Evolutionary conservation across 805 yeast species (phyloP), one percentile per base, ranked within the genome.

Genomic region (Lipomyces sp.): DNA sequence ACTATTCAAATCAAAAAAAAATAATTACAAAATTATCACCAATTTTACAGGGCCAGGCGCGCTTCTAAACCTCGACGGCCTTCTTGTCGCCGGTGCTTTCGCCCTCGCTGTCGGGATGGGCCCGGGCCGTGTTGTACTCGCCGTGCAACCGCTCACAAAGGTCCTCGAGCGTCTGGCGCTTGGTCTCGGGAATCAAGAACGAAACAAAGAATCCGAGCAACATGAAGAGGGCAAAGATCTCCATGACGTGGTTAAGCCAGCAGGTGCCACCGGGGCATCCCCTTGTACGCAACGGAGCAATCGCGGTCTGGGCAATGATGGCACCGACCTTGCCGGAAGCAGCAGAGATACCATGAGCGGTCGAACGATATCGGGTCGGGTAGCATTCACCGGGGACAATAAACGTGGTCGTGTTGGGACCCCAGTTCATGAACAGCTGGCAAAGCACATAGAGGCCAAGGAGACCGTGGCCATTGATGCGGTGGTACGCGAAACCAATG

Each of bases 311-410:
- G 8, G 97, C 97, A 82, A 92, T 86, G 73, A 92, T 90, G 66
- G 97, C 96, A 82, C 97, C 97, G 74, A 91, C 83, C 79, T 92
- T 92, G 83, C 97, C 97, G 42, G 86, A 79, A 60, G 96, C 97
- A 73, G 97, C 97, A 70, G 96, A 91, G 70, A 92, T 84, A 84
- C 97, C 97, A 75, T 92, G 97, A 59, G 97, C 97, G 72, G 96
- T 87, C 32, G 97, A 91, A 87, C 97, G 89, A 82, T 91, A 92
- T 84, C 97, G 88, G 64, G 97, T 92, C 78, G 97, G 97, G 89
- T 83, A 92, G 77, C 86, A 82, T 82, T 92, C 97, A 80, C 96
- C 97, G 59, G 97, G 97, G 76, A 90, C 84, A 75, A 92, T 86
- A 77, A 92, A 92, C 63, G 97, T 92, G 59, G 97, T 92, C 69